phyloP scores from a whole-genome alignment of 805 yeast genomes.

The Saccharomycodes ludwigii region DNA sequence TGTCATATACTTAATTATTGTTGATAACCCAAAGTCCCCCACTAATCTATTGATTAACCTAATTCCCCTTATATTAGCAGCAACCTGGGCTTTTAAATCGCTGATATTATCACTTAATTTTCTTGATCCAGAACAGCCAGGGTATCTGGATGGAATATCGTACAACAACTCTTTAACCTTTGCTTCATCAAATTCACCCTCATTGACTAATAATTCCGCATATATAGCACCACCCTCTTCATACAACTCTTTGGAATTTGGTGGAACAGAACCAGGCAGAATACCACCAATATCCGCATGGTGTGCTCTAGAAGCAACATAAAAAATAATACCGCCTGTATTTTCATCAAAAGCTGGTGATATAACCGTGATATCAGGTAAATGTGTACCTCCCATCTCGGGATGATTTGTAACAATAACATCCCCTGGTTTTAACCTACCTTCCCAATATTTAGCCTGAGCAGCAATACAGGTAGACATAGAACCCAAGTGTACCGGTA shows the following conservation, averaged over 20 bases:
- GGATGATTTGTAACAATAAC: slow-evolving; percentile 74
- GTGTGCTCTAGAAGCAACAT: slow-evolving; percentile 90
- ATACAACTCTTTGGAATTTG: slow-evolving; percentile 69
- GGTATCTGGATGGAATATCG: slow-evolving; percentile 64
- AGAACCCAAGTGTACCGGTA: slow-evolving; percentile 79
- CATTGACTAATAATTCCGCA: slow-evolving; percentile 59
- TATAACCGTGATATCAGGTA: slow-evolving; percentile 85
- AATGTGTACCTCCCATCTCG: slow-evolving; percentile 73
- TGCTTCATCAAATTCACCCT: slow-evolving; percentile 67
- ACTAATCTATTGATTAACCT: slow-evolving; percentile 47
- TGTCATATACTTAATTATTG: slow-evolving; percentile 60
- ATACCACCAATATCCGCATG: slow-evolving; percentile 94
- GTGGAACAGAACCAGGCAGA: slow-evolving; percentile 91
- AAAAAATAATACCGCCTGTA: slow-evolving; percentile 48
- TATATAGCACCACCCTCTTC: slow-evolving; percentile 88
- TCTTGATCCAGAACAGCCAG: slow-evolving; percentile 87
- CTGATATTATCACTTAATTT: slow-evolving; percentile 72
- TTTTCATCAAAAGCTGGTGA: slow-evolving; percentile 71
- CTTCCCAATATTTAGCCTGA: slow-evolving; percentile 56
- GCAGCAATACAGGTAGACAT: slow-evolving; percentile 70
- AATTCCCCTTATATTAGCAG: slow-evolving; percentile 84
- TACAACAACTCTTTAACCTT: slow-evolving; percentile 49
- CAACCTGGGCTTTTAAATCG: slow-evolving; percentile 74
- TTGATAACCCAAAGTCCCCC: slow-evolving; percentile 45
- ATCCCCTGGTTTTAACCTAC: slow-evolving; percentile 57